Evolutionary conservation across 2,329 filamentous ascomycete species (phyloP).

Genomic region (Kalmusia sp.): DNA sequence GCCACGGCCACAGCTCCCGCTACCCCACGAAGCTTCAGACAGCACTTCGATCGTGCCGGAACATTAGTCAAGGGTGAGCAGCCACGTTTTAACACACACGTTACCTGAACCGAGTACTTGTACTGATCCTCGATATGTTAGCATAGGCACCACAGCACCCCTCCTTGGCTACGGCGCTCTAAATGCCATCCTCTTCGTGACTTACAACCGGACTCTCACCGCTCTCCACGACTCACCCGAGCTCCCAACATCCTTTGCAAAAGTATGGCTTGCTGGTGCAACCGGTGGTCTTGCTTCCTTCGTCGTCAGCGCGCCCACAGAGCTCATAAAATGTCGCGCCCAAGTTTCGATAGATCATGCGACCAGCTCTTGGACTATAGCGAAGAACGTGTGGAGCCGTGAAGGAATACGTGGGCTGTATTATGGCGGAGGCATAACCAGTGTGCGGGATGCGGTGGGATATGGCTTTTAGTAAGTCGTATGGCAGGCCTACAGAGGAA

Average conservation of each 20-base stretch:
- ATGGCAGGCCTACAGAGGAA: not conserved
- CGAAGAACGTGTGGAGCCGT: slow-evolving; percentile 64
- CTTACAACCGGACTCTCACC: slow-evolving; percentile 84
- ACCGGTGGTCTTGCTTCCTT: slow-evolving; percentile 85
- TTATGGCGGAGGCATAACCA: slow-evolving; percentile 80
- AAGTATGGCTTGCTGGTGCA: slow-evolving; percentile 81
- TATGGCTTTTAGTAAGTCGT: slow-evolving; percentile 93
- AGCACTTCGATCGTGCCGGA: slow-evolving; percentile 45
- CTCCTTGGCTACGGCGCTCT: slow-evolving; percentile 89
- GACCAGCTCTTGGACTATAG: slow-evolving; percentile 66
- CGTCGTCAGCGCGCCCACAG: slow-evolving; percentile 84
- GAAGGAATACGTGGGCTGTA: slow-evolving; percentile 77
- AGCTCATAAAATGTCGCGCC: slow-evolving; percentile 87
- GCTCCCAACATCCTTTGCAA: slow-evolving; percentile 59
- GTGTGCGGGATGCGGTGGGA: slow-evolving; percentile 83
- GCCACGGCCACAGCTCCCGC: slow-evolving; percentile 8
- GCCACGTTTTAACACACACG: too few species aligned
- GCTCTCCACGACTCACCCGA: slow-evolving; percentile 55
- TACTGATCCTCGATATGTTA: slow-evolving; percentile 20
- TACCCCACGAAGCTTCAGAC: slow-evolving; percentile 28
- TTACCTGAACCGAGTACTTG: not conserved
- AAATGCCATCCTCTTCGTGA: slow-evolving; percentile 87
- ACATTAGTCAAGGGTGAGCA: slow-evolving; percentile 46
- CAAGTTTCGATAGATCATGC: slow-evolving; percentile 64
- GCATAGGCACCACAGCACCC: slow-evolving; percentile 77